A percentile compares a stretch with the other conserved stretches of the same genome.
phyloP scores from a whole-genome alignment of 495 filamentous ascomycete genomes.

The Annulohypoxylon stygium region DNA sequence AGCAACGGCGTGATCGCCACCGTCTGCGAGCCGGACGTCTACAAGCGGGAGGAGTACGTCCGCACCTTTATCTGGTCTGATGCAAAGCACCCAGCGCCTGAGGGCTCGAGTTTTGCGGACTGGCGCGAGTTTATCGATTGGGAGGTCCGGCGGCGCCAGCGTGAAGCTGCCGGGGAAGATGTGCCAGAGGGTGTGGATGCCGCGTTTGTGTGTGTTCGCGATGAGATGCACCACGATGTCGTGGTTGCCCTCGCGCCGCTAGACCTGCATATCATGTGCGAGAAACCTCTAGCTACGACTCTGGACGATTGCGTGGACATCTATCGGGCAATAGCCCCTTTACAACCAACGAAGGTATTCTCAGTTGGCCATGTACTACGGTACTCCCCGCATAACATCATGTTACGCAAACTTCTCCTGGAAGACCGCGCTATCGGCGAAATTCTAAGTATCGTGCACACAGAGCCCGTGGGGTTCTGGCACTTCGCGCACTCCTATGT shows the following conservation, averaged over 20 bases:
- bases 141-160: slow-evolving; percentile 68
- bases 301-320: slow-evolving; percentile 81
- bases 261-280: slow-evolving; percentile 87
- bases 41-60: slow-evolving; percentile 78
- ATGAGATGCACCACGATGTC: slow-evolving; percentile 88
- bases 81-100: slow-evolving; percentile 53
- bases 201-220: slow-evolving; percentile 87
- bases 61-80: slow-evolving; percentile 73
- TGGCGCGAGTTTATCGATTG: slow-evolving; percentile 81
- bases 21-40: slow-evolving; percentile 84
- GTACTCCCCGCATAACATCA: slow-evolving; percentile 91
- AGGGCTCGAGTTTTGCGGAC: slow-evolving; percentile 73
- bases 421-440: slow-evolving; percentile 85
- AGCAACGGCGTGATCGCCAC: slow-evolving; percentile 76
- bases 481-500: slow-evolving; percentile 96
- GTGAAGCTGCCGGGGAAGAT: slow-evolving; percentile 54
- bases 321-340: slow-evolving; percentile 66
- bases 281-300: slow-evolving; percentile 90
- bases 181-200: slow-evolving; percentile 76
- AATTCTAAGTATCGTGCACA: slow-evolving; percentile 86
- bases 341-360: slow-evolving; percentile 69
- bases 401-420: slow-evolving; percentile 81
- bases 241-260: slow-evolving; percentile 76
- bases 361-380: slow-evolving; percentile 86
- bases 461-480: slow-evolving; percentile 96